Evolutionary conservation across 768 basidiomycete species (phyloP), one percentile per base, ranked within the genome.

Genomic region (Podaxis sp.): DNA sequence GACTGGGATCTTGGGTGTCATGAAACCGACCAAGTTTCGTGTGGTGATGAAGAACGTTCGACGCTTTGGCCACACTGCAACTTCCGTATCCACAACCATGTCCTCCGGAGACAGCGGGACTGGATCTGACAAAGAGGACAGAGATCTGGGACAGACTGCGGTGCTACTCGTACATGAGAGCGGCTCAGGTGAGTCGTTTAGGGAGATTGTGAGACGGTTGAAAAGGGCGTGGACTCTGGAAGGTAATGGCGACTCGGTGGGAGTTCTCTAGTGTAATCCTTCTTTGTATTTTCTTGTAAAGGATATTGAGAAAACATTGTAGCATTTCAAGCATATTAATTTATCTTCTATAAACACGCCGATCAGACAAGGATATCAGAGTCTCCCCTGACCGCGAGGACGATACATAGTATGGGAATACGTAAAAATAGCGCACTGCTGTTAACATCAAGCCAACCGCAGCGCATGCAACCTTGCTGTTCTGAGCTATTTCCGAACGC

Each of bases 181-280:
- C 73, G 96, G 96, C 3, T 89, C 95, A 17, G 79, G 86, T 48
- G 92, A 92, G 24, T 88, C 84, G 30, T 93, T 97, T 78, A 90
- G 87, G 74, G 81, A 84, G 56, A 79, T 94, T 30, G 92, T 84
- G 71, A 84, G 80, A 64, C 80, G 86, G 46, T 72, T 97, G 61
- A 79, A 82, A 64, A 77, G 80, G 33, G 82, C 86, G 22, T 97
- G 94, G 95, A 84, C 84, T 54, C 70, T 91, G 69, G 87, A 88
- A 49, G 55, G 36, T 15, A 40, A 36, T 51, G 33, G 2, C 33
- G 54, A 55, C 15, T 33, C 24, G 28, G 52, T 64, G 48, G 64
- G 54, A 42, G 64, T 60, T 46, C 48, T 61, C 33, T 64, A 30
- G 57, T 36, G 36, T 19, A 15, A 57, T 3, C 19, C 13, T 51